These are phyloP conservation scores for Aegilops speltoides DNA, from an alignment of 176 grass and related monocot genomes.

Conservation along the genomic window DNA sequence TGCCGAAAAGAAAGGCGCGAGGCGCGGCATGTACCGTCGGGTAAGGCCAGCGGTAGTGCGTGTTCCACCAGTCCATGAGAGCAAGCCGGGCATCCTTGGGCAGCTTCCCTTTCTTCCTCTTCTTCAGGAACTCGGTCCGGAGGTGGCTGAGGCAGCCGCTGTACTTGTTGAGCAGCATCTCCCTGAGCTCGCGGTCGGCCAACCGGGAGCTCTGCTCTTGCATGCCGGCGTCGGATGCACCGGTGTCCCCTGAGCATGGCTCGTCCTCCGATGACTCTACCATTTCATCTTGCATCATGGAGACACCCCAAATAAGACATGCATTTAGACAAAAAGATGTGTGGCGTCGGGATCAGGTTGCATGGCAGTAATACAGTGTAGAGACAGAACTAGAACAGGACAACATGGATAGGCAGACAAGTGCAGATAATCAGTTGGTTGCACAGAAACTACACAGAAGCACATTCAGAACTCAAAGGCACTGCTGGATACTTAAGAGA, in stretches of 20 bases:
- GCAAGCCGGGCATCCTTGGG: slow-evolving; percentile 71
- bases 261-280: slow-evolving; percentile 84
- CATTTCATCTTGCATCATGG: slow-evolving; percentile 57
- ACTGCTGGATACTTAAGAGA: not conserved
- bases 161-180: slow-evolving; percentile 99
- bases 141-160: slow-evolving; percentile 83
- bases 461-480: not conserved
- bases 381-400: not conserved
- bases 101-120: slow-evolving; percentile 98
- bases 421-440: not conserved
- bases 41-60: slow-evolving; percentile 93
- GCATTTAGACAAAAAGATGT: not conserved
- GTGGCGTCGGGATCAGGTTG: not conserved
- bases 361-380: not conserved
- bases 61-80: slow-evolving; percentile 92
- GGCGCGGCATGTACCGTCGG: slow-evolving; percentile 55
- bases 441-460: not conserved
- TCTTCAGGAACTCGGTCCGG: slow-evolving; percentile 92
- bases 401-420: not conserved
- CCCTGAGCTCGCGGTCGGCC: slow-evolving; percentile 82
- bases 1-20: not conserved
- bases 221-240: slow-evolving; percentile 25
- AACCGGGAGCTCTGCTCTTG: slow-evolving; percentile 53
- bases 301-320: not conserved
- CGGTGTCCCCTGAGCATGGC: slow-evolving; percentile 58